These are phyloP conservation scores for Wallacemonas sp. DNA, from an alignment of 208 protist genomes.

Conservation along the genomic window DNA sequence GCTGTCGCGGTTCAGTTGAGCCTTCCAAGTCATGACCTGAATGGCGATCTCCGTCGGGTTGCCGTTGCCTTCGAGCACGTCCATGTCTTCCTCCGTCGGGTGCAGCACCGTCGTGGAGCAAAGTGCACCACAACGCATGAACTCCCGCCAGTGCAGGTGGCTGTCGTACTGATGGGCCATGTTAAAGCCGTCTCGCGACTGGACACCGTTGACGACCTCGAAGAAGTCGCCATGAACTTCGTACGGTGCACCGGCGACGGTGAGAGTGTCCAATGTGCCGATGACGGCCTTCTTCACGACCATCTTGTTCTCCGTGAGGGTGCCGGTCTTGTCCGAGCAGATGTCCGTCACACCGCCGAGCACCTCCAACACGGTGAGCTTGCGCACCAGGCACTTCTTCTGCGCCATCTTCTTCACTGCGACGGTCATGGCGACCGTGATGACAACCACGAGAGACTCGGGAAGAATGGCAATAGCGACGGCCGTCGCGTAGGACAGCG, in stretches of 20 bases:
- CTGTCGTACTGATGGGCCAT: constrained; percentile 38
- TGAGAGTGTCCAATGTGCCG: constrained; percentile 49
- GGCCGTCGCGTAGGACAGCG: constrained; percentile 75
- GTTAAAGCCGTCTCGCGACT: constrained; percentile 28
- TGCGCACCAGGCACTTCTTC: constrained; percentile 83
- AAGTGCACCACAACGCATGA: constrained; percentile 72
- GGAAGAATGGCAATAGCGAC: constrained; percentile 90
- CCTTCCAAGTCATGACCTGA: constrained; percentile 91
- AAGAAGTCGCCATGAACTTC: constrained; percentile 68
- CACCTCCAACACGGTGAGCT: constrained; percentile 84
- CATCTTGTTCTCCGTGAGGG: constrained; percentile 95
- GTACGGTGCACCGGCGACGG: constrained; percentile 74
- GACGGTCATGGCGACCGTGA: constrained; percentile 87
- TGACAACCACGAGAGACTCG: constrained; percentile 79
- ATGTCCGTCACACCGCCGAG: constrained; percentile 91
- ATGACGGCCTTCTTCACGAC: constrained; percentile 81
- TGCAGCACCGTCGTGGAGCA: constrained; percentile 75
- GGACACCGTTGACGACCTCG: constrained; percentile 26
- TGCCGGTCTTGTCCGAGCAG: constrained; percentile 94
- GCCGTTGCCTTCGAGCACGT: constrained; percentile 64
- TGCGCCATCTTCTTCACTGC: constrained; percentile 85
- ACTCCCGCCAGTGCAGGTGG: constrained; percentile 60
- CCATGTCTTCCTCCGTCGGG: constrained; percentile 55
- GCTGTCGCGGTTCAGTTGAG: constrained; percentile 57
- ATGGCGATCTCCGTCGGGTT: constrained; percentile 90